These are phyloP conservation scores for Candida oleophila DNA, from an alignment of 805 yeast genomes.

Conservation along the genomic window DNA sequence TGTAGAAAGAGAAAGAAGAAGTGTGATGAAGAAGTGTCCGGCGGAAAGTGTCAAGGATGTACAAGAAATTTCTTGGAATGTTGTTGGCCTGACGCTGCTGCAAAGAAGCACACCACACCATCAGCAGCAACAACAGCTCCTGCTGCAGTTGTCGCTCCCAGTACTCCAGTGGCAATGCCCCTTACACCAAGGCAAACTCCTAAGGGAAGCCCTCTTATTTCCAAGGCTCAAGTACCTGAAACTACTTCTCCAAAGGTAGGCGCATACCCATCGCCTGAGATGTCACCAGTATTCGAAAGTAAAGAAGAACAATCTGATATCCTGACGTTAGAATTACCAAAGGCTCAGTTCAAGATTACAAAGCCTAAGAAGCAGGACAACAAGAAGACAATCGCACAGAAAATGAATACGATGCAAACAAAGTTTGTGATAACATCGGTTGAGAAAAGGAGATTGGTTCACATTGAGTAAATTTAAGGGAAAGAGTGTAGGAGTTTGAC, in stretches of 20 bases:
- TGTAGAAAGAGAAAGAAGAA: slow-evolving; percentile 65
- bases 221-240: not conserved
- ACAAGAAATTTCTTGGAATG: slow-evolving; percentile 44
- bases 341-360: slow-evolving; percentile 2
- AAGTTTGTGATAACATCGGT: slow-evolving; percentile 19
- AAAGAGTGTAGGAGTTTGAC: not conserved
- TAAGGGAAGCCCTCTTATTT: not conserved
- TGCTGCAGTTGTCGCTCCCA: not conserved
- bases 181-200: not conserved
- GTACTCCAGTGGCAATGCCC: not conserved
- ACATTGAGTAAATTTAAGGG: not conserved
- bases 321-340: slow-evolving; percentile 2
- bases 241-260: not conserved
- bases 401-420: not conserved
- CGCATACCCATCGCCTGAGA: slow-evolving; percentile 7
- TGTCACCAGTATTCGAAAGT: slow-evolving; percentile 3
- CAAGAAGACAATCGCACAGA: not conserved
- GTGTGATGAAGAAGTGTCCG: slow-evolving; percentile 51
- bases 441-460: slow-evolving; percentile 14
- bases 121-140: not conserved
- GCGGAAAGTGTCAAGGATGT: slow-evolving; percentile 47
- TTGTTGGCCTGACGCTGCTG: slow-evolving; percentile 34
- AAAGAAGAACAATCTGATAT: slow-evolving; percentile 1
- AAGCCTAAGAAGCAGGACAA: slow-evolving; percentile 1
- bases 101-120: not conserved